These are phyloP conservation scores for Musa schizocarpa DNA, from an alignment of 176 grass and related monocot genomes.

Conservation along the genomic window DNA sequence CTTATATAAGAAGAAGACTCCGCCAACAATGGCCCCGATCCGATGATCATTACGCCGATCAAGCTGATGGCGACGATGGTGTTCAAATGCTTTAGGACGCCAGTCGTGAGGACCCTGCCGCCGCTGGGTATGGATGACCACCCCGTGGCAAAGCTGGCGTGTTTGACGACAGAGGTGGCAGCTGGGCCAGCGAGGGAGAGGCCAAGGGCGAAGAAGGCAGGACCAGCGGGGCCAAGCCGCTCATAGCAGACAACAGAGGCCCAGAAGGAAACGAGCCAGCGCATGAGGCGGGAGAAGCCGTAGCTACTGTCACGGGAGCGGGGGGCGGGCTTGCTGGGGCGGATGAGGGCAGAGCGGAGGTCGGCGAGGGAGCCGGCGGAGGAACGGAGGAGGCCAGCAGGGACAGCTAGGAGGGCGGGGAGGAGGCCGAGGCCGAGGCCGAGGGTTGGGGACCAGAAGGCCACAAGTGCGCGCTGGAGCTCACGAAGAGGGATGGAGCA, in stretches of 20 bases:
- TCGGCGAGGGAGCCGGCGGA: constrained; percentile 56
- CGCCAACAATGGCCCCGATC: constrained; percentile 51
- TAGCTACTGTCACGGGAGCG: constrained; percentile 13
- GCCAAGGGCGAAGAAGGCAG: constrained; percentile 23
- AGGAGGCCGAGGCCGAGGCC: constrained; percentile 45
- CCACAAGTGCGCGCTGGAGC: constrained; percentile 66
- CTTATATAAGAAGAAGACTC: constrained; percentile 93
- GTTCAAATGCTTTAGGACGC: constrained; percentile 50
- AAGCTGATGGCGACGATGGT: constrained; percentile 68
- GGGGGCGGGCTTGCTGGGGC: constrained; percentile 24
- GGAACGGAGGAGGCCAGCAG: constrained; percentile 44
- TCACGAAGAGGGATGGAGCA: constrained; percentile 92
- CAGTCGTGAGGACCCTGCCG: constrained; percentile 27
- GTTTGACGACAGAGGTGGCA: constrained; percentile 26
- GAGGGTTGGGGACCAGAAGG: constrained; percentile 80
- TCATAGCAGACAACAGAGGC: constrained; percentile 57
- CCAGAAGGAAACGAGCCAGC: constrained; percentile 74
- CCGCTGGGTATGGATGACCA: constrained; percentile 6
- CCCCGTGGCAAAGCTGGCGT: constrained; percentile 23
- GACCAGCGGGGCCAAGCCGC: constrained; percentile 36
- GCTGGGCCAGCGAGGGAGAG: constrained; percentile 41
- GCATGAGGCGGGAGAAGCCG: constrained; percentile 71
- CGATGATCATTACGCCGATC: constrained; percentile 65
- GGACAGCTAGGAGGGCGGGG: constrained; percentile 66
- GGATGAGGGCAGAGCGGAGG: constrained; percentile 54